Base-by-base conservation (phyloP, 129 eudicot genomes). In the Tanacetum coccineum region DNA sequence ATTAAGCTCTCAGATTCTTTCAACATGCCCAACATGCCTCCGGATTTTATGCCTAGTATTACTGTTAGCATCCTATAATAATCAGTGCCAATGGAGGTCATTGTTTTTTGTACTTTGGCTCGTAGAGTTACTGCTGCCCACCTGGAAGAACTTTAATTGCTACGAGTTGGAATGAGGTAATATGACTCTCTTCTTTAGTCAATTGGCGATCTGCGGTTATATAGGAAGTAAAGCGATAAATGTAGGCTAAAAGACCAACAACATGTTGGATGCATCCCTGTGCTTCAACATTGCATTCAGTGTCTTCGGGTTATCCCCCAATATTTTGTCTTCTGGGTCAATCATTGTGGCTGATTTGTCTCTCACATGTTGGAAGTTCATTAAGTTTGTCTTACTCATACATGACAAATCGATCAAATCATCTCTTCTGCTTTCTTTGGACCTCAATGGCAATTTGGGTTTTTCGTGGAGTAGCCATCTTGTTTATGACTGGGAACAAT, bases 291-390 rank as follows among this genome's bases (percentile, higher is more conserved):
- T 50, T 89, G 42, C 96, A 1, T 85, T 89, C 0, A 85, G 82
- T 45, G 94, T 89, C 5, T 85, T 89, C 21, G 85, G 96, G 93
- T 68, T 85, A 30, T 64, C 84, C 19, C 76, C 25, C 94, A 85
- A 50, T 85, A 74, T 76, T 85, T 86, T 54, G 82, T 89, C 10
- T 89, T 85, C n/a, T n/a, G n/a, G n/a, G n/a, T n/a, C n/a, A n/a
- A n/a, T n/a, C n/a, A n/a, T n/a, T n/a, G n/a, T n/a, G 10, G 96
- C 96, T 0, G 96, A 89, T 50, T 74, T 83, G 87, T 89, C 85
- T 52, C n/a, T 83, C 96, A 1, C 85, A 81, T 13, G 86, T 89
- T 1, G 96, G 96, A 8, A n/a, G n/a, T n/a, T n/a, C n/a, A n/a
- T n/a, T n/a, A n/a, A 89, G 74, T 85, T 89, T 49, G 85, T 89